phyloP scores from a whole-genome alignment of 2,329 filamentous ascomycete genomes.

The Cladosporium sp. region DNA sequence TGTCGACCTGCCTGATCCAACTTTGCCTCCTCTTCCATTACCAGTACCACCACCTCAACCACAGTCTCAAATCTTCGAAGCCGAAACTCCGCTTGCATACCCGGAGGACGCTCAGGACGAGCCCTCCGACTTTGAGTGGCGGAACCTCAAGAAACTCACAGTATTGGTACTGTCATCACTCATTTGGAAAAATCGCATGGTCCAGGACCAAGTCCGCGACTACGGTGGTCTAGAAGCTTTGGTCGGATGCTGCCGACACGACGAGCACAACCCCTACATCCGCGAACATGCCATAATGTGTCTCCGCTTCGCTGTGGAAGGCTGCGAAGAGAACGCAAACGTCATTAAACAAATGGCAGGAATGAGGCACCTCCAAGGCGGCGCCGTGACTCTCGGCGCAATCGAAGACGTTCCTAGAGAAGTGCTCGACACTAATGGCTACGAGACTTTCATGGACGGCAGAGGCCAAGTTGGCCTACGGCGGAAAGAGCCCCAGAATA shows the following conservation, averaged over 20 bases:
- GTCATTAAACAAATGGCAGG: slow-evolving; percentile 61
- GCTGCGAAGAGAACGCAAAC: slow-evolving; percentile 67
- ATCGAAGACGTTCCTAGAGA: slow-evolving; percentile 39
- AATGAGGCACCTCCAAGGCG: slow-evolving; percentile 11
- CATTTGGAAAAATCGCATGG: slow-evolving; percentile 77
- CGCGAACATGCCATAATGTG: slow-evolving; percentile 87
- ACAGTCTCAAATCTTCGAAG: slow-evolving; percentile 32
- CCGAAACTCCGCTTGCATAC: slow-evolving; percentile 38
- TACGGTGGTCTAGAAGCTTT: slow-evolving; percentile 83
- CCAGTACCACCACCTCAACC: slow-evolving; percentile 11
- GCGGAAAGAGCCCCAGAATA: slow-evolving; percentile 33
- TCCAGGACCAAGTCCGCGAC: slow-evolving; percentile 82
- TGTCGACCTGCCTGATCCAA: slow-evolving; percentile 24
- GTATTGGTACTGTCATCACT: slow-evolving; percentile 85
- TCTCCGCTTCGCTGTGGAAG: slow-evolving; percentile 68
- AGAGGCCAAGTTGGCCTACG: slow-evolving; percentile 47
- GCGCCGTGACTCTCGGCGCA: slow-evolving; percentile 2
- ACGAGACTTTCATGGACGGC: slow-evolving; percentile 48
- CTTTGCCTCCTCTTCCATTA: slow-evolving; percentile 34
- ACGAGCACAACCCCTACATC: slow-evolving; percentile 90
- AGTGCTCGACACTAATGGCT: slow-evolving; percentile 46
- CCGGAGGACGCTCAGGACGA: slow-evolving; percentile 54
- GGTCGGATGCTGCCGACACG: slow-evolving; percentile 83
- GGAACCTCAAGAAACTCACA: slow-evolving; percentile 86
- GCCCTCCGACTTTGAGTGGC: slow-evolving; percentile 65